Base-by-base conservation (phyloP, 225 moss, liverwort and hornwort genomes). In the Polytrichum formosum region DNA sequence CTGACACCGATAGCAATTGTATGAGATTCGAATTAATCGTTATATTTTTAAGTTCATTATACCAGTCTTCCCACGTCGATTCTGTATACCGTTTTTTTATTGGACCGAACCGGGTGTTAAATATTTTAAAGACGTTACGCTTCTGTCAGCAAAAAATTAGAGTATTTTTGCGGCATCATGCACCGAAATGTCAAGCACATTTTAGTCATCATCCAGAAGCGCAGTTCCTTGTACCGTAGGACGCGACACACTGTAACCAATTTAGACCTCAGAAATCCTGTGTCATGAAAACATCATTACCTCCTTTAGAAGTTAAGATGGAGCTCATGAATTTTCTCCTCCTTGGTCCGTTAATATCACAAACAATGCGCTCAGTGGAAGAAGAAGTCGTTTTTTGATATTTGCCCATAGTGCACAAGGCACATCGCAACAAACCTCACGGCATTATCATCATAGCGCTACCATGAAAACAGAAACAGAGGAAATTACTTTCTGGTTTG, bases 211-310 rank as follows among this genome's bases (percentile, higher is more conserved):
- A 66, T 66, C 66, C 66, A 66, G 31, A 66, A 66, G 66, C 66
- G 46, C 1, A 46, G 4, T 4, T 46, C 4, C 2, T 10, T 13
- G 2, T 5, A 7, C 23, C 19, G 5, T 58, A 21, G 0, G 6
- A 58, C 21, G 1, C 0, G 18, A n/a, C 18, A 56, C 21, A 56
- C 2, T 0, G 6, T 8, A 31, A 5, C 4, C 20, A 7, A 1
- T 22, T 58, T 10, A 58, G 23, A 58, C 63, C 67, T 78, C 66
- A 70, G 22, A 76, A 79, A 68, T 68, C 56, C 46, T 56, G 53
- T 75, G 70, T 70, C 54, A 72, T 63, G 75, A 82, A 78, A 70
- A 61, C 55, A 67, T 28, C 70, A 79, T 13, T 19, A 70, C 30
- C 7, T 18, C 69, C 7, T 2, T 2, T 2, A 6, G 21, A 7